These are phyloP conservation scores for Coriolopsis trogii DNA, from an alignment of 1,284 basidiomycete species.

Conservation along the genomic window DNA sequence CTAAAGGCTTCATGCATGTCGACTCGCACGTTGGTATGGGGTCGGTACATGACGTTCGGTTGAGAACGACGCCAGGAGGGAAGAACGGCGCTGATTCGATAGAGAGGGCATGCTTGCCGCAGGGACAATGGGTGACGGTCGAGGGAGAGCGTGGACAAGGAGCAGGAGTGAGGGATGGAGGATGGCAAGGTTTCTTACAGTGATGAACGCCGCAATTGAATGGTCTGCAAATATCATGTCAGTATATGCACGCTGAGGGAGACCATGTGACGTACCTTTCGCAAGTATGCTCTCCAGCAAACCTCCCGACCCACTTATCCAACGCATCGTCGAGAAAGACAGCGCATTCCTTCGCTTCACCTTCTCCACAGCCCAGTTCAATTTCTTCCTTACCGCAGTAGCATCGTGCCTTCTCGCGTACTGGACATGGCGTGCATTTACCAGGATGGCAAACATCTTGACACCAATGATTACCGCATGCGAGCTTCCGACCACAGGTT, in stretches of 20 bases:
- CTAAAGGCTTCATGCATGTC: slow-evolving; percentile 66
- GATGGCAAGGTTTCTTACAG: slow-evolving; percentile 74
- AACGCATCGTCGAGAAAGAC: slow-evolving; percentile 36
- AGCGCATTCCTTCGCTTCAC: slow-evolving; percentile 36
- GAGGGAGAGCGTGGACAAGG: slow-evolving; percentile 77
- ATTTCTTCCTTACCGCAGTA: slow-evolving; percentile 78
- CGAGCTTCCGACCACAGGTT: slow-evolving; percentile 57
- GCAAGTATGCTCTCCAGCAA: slow-evolving; percentile 67
- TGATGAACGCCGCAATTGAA: slow-evolving; percentile 80
- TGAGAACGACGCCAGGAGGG: slow-evolving; percentile 36
- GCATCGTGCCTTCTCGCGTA: slow-evolving; percentile 60
- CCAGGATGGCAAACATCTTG: slow-evolving; percentile 72
- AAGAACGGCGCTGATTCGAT: slow-evolving; percentile 37
- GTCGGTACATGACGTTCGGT: slow-evolving; percentile 67
- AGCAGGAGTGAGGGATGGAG: slow-evolving; percentile 60
- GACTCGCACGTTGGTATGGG: slow-evolving; percentile 80
- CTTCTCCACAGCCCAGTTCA: slow-evolving; percentile 67
- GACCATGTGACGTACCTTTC: slow-evolving; percentile 53
- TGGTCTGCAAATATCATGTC: slow-evolving; percentile 40
- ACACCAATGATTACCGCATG: slow-evolving; percentile 74
- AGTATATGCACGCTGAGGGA: slow-evolving; percentile 1
- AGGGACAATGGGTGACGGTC: slow-evolving; percentile 76
- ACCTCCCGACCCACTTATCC: slow-evolving; percentile 69
- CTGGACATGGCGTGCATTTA: slow-evolving; percentile 64
- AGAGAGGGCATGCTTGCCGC: slow-evolving; percentile 67